Base-by-base conservation (phyloP, 2,329 filamentous ascomycete species). In the Apiospora arundinis region DNA sequence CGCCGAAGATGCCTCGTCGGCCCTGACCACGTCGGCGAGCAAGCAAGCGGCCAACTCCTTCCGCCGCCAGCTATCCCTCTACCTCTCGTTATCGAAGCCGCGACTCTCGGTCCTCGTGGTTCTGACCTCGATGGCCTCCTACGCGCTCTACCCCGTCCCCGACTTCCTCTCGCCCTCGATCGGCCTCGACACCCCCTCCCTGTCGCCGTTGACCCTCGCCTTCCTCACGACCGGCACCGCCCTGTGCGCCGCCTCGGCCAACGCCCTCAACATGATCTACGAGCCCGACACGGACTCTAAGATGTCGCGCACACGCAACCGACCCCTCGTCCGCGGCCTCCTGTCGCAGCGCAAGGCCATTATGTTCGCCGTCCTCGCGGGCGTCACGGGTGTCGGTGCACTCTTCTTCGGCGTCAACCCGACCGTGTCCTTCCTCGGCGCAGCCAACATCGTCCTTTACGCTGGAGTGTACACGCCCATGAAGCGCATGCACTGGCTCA, bases 231-330 rank as follows among this genome's bases (percentile, higher is more conserved):
- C 90, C 4, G 95, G 96, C 72, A 98, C 96, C 0, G 91, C 95
- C 5, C 87, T 98, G 25, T 96, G 94, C 81, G 93, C 91, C n/a
- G 94, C 95, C 60, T 94, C 93, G 72, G 96, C 96, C 60, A 99
- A 99, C 80, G 90, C 96, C 1, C 87, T 98, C 75, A 99, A 99
- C 82, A 99, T 99, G 96, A 90, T 98, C 72, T 95, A 98, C 82
- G 96, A 99, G 82, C 93, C 92, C 12, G 87, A 91, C 72, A 95
- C 95, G 79, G 96, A 99, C 81, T 94, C 95, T 65, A 91, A 93
- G 77, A 99, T 99, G 96, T 91, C 89, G 46, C 91, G 96, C n/a
- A 99, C 96, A 2, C 89, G 94, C 40, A 98, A 98, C 76, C 85
- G 96, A 5, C 96, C 96, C 0, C 86, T 99, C 0, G 96, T 98